Base-by-base conservation (phyloP, 176 grass and related monocot species). In the Tuctoria greenei region DNA sequence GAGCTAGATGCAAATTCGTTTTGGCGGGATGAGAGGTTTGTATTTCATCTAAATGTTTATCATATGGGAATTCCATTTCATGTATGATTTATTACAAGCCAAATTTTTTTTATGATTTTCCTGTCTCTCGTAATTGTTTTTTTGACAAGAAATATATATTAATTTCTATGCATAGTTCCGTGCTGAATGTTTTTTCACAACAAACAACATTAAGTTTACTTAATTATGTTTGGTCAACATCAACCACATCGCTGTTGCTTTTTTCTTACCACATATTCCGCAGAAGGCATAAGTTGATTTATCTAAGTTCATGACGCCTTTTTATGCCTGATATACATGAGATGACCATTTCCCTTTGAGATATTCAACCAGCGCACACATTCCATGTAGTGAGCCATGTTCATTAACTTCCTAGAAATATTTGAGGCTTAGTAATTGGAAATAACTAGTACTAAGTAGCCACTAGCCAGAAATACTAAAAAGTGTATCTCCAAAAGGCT, bases 1-100 rank as follows among this genome's bases (percentile, higher is more conserved):
- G 89, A 99, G 75, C 84, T 99, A 79, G 95, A 99, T 55, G 82
- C 95, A 71, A 99, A 99, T 86, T 99, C 95, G 67, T 99, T 92
- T 69, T 99, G 95, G 95, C 91, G 17, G 69, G 95, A 99, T 75
- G 91, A 95, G 80, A 99, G 91, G 95, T 99, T 86, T 37, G 11
- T 56, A 50, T 62, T 76, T 72, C 1, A 5, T 80, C 61, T 70
- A 12, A 72, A 49, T 78, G 13, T 25, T 82, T 78, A 41, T 64
- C 51, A 51, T 69, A 36, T 12, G 36, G 36, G 8, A 27, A 45
- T 21, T 15, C 51, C 4, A 61, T 69, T 80, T 44, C 31, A 51
- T 14, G 23, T 45, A 41, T 60, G 41, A 23, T 67, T 65, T 26
- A 44, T 43, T 7, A 17, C 24, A 58, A 26, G n/a, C n/a, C 35